phyloP scores from a whole-genome alignment of 2,329 filamentous ascomycete genomes.

The Meredithiella fracta region DNA sequence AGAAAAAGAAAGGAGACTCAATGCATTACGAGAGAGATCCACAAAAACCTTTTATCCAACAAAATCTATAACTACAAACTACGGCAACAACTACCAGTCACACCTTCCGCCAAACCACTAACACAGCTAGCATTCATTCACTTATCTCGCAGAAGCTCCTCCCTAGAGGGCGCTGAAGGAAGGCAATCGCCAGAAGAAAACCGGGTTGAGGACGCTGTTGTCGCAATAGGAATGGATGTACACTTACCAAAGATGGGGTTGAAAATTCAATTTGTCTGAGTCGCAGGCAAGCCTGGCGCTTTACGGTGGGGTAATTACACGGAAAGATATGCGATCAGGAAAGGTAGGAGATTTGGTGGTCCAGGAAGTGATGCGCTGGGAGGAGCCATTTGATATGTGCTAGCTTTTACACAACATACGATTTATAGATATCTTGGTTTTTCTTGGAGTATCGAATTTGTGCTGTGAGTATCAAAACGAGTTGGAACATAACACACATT shows the following conservation, averaged over 20 bases:
- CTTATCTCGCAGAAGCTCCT: background rate
- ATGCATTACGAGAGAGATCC: background rate
- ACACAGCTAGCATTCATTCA: background rate
- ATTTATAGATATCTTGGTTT: background rate
- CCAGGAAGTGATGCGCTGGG: background rate
- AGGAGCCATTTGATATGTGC: background rate
- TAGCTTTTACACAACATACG: background rate
- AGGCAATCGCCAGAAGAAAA: background rate
- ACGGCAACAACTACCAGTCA: background rate
- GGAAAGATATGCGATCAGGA: background rate
- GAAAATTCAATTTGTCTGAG: slow-evolving; percentile 7
- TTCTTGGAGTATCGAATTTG: background rate
- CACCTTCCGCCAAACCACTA: background rate
- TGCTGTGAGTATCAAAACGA: background rate
- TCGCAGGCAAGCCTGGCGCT: background rate
- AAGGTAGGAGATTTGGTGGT: background rate
- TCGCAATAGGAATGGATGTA: background rate
- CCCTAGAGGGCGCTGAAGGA: background rate
- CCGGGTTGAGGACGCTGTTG: background rate
- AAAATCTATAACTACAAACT: background rate
- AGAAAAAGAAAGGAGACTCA: background rate
- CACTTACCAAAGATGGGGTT: slow-evolving; percentile 12
- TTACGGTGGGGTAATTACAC: background rate
- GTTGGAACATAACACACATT: background rate
- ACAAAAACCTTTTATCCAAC: background rate